Evolutionary conservation across 306 rosid species (phyloP).

Genomic region (Macrotyloma uniflorum): DNA sequence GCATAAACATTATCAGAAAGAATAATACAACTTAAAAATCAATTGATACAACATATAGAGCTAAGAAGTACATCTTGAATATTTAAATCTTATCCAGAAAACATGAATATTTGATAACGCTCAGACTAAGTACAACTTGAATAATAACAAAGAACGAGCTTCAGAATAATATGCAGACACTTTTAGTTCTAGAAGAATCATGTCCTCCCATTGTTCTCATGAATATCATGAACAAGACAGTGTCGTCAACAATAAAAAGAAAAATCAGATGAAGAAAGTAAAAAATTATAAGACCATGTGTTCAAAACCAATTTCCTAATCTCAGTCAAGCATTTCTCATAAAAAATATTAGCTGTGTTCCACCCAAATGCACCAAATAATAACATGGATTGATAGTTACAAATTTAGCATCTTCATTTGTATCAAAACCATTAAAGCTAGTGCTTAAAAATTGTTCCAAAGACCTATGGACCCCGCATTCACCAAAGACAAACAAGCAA

Average conservation of each 20-base stretch:
- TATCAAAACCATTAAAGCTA: slow-evolving; percentile 7
- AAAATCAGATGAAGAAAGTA: not conserved
- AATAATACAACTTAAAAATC: not conserved
- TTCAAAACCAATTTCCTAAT: slow-evolving; percentile 4
- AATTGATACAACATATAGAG: not conserved
- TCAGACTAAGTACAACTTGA: not conserved
- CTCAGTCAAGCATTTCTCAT: not conserved
- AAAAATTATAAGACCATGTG: not conserved
- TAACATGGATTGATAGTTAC: not conserved
- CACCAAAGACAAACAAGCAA: not conserved
- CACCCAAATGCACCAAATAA: slow-evolving; percentile 6
- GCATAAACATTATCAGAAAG: slow-evolving; percentile 22
- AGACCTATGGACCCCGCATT: not conserved
- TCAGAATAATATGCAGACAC: not conserved
- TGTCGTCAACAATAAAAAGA: not conserved
- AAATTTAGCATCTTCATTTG: not conserved
- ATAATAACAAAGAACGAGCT: not conserved
- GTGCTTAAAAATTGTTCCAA: not conserved
- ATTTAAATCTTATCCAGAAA: not conserved
- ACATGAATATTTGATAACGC: not conserved
- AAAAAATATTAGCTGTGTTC: not conserved
- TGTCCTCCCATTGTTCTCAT: not conserved
- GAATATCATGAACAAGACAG: not conserved
- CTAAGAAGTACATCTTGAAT: not conserved
- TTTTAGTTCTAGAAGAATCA: not conserved